These are phyloP conservation scores for Lipomyces yamadae DNA, from an alignment of 805 yeast species.

Conservation along the genomic window DNA sequence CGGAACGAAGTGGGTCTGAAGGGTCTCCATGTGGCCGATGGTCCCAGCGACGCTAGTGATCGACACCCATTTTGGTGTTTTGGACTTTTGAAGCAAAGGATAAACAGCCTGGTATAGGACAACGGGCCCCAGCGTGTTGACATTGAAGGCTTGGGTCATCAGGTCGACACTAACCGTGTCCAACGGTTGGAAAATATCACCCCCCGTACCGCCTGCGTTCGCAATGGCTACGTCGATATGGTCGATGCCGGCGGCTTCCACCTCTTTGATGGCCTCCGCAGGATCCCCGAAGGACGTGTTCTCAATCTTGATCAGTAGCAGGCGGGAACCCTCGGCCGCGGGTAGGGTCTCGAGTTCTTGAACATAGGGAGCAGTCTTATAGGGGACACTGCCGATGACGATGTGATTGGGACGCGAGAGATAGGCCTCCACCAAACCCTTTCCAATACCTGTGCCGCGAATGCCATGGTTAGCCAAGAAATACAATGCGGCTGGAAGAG, in stretches of 20 bases:
- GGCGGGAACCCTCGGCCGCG: neutral
- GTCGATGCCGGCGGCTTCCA: neutral
- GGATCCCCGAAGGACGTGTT: neutral
- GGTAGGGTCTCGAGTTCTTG: neutral
- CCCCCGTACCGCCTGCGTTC: neutral
- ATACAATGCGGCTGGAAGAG: neutral
- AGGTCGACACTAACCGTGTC: neutral
- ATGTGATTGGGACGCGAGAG: neutral
- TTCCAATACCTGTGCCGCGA: conserved; percentile 4
- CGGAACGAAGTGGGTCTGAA: neutral
- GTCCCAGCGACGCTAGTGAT: neutral
- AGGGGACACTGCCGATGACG: conserved; percentile 7
- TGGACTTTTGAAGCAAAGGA: neutral
- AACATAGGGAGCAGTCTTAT: neutral
- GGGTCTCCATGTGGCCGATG: neutral
- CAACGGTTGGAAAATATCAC: neutral
- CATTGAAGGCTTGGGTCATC: neutral
- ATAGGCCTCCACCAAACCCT: neutral
- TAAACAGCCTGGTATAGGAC: neutral
- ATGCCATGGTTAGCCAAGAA: neutral
- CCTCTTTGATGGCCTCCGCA: neutral
- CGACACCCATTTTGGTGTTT: neutral
- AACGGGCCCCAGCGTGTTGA: neutral
- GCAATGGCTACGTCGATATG: neutral
- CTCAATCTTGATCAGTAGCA: conserved; percentile 1